Base-by-base conservation (phyloP, 2,329 filamentous ascomycete species). In the Neonectria punicea region DNA sequence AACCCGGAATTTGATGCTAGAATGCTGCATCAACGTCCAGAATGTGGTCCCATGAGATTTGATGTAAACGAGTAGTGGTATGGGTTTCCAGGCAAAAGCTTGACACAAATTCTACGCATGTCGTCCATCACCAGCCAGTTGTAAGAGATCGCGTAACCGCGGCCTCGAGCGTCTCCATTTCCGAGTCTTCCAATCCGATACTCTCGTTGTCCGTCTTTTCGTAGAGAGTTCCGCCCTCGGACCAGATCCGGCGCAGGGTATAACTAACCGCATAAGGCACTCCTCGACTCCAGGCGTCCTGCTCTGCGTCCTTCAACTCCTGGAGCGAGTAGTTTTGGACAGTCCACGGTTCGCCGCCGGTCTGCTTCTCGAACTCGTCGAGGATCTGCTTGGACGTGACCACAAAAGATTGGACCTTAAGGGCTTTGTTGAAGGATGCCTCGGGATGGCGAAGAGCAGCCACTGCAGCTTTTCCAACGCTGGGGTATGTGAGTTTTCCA, bases 381-480 rank as follows among this genome's bases (percentile, higher is more conserved):
- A 92, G 74, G 20, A 93, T 89, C 28, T 87, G 79, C 9, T 86
- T 83, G 0, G 89, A 86, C 0, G 88, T 92, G 2, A 86, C 84
- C 0, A 90, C 89, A 69, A 93, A 93, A 0, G 90, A 93, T 73
- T 93, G 90, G 2, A 93, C 89, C 63, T 87, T 90, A 36, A 93
- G 78, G 0, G 87, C 85, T 58, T 85, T 84, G 67, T 87, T 86
- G 36, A 82, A 82, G 0, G 87, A 82, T 6, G 77, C 81, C 10
- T 84, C 77, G 3, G 88, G 87, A 63, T 89, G 86, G 16, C 81
- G 82, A 14, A 93, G 82, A 1, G 89, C 85, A 0, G 87, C 87
- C 1, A 89, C 87, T 1, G 93, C 84, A 25, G 91, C 84, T 60
- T 86, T 89, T 5, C 91, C 91, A 10, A 93, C 90, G 71, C 88